Evolutionary conservation across 306 rosid genomes (phyloP), one percentile per base, ranked within the genome.

Genomic region (Vicia sativa): DNA sequence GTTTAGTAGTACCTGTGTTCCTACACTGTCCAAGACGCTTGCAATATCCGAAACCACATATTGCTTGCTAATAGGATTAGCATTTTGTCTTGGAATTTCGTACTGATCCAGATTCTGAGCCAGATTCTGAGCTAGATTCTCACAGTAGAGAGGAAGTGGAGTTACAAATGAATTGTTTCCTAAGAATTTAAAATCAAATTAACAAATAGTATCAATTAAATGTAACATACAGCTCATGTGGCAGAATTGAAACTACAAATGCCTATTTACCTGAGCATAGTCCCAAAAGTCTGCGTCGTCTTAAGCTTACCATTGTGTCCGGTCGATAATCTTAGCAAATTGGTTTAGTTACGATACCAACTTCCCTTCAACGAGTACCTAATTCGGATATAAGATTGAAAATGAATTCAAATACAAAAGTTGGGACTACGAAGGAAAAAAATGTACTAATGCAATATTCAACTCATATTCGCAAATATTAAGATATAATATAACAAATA

Each of bases 221-320:
- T 19, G 9, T 39, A 26, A 23, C 48, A 44, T 12, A 44, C 50
- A 44, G n/a, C 50, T 44, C 19, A 44, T 44, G 6, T 13, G 14
- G 50, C 19, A n/a, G 14, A 44, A 44, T 31, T 9, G 5, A 31
- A 31, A 31, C 37, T 31, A 31, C 37, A 6, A 31, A 31, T 6
- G 35, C 35, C 35, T 29, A 23, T 53, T 84, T 78, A 91, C 96
- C 90, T 43, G 91, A 68, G 81, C 88, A 87, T 44, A 87, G 74
- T 77, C 91, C 92, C 87, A 89, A 82, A 53, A 91, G 89, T 60
- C 85, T 85, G 75, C 96, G 91, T 72, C 96, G 77, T 82, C 97
- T 78, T 76, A 88, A 81, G 83, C 97, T 91, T 81, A 88, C 97
- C 96, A 91, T 88, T 58, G 73, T 79, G 62, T 60, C 15, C 42